These are phyloP conservation scores for Globisporangium paroecandrum DNA, from an alignment of 352 stramenopile genomes.

Conservation along the genomic window DNA sequence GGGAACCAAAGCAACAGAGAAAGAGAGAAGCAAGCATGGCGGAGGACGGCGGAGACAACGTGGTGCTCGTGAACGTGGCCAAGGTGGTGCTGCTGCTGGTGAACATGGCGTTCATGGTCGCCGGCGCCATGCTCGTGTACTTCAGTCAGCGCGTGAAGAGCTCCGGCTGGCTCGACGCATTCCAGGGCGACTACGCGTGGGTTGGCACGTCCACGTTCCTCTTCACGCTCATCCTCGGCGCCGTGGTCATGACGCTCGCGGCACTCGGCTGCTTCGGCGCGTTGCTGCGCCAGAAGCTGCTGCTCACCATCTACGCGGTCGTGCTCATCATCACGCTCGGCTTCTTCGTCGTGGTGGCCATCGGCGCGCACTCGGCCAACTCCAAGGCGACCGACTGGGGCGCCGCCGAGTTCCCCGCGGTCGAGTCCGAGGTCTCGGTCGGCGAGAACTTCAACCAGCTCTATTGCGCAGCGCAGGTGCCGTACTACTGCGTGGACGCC, in stretches of 20 bases:
- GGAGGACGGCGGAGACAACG: slow-evolving; percentile 23
- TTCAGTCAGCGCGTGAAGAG: slow-evolving; percentile 68
- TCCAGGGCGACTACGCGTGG: slow-evolving; percentile 66
- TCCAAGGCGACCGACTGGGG: slow-evolving; percentile 53
- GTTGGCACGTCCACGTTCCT: slow-evolving; percentile 60
- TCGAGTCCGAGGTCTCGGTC: slow-evolving; percentile 41
- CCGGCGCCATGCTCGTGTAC: slow-evolving; percentile 73
- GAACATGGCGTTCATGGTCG: slow-evolving; percentile 84
- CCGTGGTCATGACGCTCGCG: slow-evolving; percentile 60
- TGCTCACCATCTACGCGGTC: slow-evolving; percentile 67
- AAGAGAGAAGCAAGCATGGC: background rate
- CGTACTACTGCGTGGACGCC: slow-evolving; percentile 69
- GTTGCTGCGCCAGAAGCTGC: slow-evolving; percentile 57
- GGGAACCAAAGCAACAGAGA: background rate
- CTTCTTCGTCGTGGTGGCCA: slow-evolving; percentile 63
- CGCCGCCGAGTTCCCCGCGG: slow-evolving; percentile 40
- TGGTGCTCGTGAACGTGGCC: slow-evolving; percentile 59
- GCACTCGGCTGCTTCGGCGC: slow-evolving; percentile 71
- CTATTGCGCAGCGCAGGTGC: slow-evolving; percentile 78
- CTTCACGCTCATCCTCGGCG: slow-evolving; percentile 66
- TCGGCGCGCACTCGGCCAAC: slow-evolving; percentile 54
- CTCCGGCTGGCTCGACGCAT: slow-evolving; percentile 71
- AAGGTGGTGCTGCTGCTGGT: slow-evolving; percentile 80
- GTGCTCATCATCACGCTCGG: slow-evolving; percentile 55
- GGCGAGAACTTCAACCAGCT: slow-evolving; percentile 74